Percentiles rank a stretch among this genome's conserved stretches.
These are phyloP conservation scores for Colletotrichum siamense DNA, from an alignment of 2,329 filamentous ascomycete species.

Conservation along the genomic window DNA sequence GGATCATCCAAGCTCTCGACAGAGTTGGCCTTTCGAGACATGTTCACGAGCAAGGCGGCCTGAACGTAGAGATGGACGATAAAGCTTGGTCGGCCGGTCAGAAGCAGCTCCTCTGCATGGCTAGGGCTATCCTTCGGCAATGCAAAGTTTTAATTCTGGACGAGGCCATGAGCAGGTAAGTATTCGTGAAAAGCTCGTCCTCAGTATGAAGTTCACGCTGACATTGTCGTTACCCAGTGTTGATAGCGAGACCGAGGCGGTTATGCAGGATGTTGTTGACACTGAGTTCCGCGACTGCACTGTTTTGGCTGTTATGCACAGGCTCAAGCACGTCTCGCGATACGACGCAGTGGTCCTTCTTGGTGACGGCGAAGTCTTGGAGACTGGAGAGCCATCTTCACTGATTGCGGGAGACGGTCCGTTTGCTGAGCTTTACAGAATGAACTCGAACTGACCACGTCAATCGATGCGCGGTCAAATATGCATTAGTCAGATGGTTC, in stretches of 20 bases:
- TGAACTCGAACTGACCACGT: neutral
- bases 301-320: conserved; percentile 27
- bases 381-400: neutral
- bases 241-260: conserved; percentile 24
- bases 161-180: conserved; percentile 4
- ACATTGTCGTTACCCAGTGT: conserved; percentile 14
- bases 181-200: too few species aligned
- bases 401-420: neutral
- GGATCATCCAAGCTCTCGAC: neutral
- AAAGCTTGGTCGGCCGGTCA: neutral
- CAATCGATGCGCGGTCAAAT: neutral
- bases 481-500: neutral
- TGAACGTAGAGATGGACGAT: neutral
- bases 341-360: conserved; percentile 26
- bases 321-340: conserved; percentile 20
- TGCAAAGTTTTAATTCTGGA: neutral
- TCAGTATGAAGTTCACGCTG: neutral
- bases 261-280: conserved; percentile 28
- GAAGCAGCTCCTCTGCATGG: conserved; percentile 6
- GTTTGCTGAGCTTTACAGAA: neutral
- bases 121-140: neutral
- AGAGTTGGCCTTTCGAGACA: neutral
- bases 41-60: neutral
- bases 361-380: neutral
- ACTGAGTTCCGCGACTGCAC: conserved; percentile 25